phyloP scores from a whole-genome alignment of 2,329 filamentous ascomycete genomes.

The Penicillium sp. region DNA sequence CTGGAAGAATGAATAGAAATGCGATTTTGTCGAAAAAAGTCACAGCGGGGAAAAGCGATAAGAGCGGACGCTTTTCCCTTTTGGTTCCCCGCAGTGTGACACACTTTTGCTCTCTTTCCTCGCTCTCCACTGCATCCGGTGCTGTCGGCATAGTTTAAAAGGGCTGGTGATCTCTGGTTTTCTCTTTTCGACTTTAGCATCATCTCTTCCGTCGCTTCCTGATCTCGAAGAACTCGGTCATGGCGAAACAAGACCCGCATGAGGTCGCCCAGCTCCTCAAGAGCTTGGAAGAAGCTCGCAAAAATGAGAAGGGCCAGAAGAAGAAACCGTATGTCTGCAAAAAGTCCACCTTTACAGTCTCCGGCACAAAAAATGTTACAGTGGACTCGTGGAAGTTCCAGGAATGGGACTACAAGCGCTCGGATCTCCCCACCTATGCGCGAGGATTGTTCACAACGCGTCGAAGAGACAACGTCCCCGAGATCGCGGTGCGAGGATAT shows the following conservation, averaged over 20 bases:
- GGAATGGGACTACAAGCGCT: slow-evolving; percentile 93
- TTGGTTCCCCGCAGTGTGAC: slow-evolving; percentile 22
- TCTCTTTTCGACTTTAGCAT: slow-evolving; percentile 1
- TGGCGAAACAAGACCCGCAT: slow-evolving; percentile 56
- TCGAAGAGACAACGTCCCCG: slow-evolving; percentile 57
- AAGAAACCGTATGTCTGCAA: slow-evolving; percentile 65
- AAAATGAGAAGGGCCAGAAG: slow-evolving; percentile 43
- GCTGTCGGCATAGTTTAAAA: too few relatives aligned
- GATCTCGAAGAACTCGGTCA: slow-evolving; percentile 3
- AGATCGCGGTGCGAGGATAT: slow-evolving; percentile 86
- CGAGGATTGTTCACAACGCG: slow-evolving; percentile 87
- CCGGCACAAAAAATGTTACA: slow-evolving; percentile 56
- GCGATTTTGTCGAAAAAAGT: background rate
- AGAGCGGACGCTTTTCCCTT: slow-evolving; percentile 10
- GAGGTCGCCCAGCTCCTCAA: slow-evolving; percentile 62
- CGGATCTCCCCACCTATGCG: slow-evolving; percentile 81
- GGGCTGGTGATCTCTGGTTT: slow-evolving; percentile 7
- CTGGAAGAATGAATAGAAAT: background rate
- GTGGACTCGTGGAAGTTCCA: slow-evolving; percentile 91
- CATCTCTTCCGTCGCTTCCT: background rate
- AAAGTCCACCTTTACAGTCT: slow-evolving; percentile 70
- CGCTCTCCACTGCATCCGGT: too few relatives aligned
- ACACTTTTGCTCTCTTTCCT: slow-evolving; percentile 1
- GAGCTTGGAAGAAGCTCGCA: slow-evolving; percentile 51
- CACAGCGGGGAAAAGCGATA: slow-evolving; percentile 4